Evolutionary conservation across 768 basidiomycete species (phyloP).

Genomic region (Paxillus involutus): DNA sequence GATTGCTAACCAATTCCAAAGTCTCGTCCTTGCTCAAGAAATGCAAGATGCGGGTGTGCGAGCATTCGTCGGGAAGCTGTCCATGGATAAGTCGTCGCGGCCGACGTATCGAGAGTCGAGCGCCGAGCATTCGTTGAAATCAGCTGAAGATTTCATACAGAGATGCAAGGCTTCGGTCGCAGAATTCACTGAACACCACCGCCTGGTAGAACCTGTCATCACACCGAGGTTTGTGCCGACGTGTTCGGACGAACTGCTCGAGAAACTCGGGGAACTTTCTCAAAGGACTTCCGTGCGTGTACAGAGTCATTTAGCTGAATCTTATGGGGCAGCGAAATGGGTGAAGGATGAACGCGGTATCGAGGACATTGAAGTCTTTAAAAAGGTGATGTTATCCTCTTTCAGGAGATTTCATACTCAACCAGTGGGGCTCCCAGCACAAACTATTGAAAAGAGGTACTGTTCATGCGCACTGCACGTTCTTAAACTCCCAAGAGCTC

Average conservation of each 20-base stretch:
- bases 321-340: constrained; percentile 72
- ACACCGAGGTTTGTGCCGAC: constrained; percentile 92
- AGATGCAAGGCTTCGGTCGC: constrained; percentile 43
- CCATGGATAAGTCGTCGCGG: constrained; percentile 80
- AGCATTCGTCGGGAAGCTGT: constrained; percentile 86
- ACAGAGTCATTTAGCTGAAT: constrained; percentile 85
- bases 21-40: constrained; percentile 72
- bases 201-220: constrained; percentile 76
- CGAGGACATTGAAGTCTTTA: constrained; percentile 77
- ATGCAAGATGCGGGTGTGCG: constrained; percentile 75
- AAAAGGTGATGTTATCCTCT: constrained; percentile 43
- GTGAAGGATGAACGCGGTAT: constrained; percentile 58
- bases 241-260: constrained; percentile 71
- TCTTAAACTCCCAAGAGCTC: constrained; percentile 55
- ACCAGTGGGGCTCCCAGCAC: constrained; percentile 37
- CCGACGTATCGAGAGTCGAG: constrained; percentile 71
- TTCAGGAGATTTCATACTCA: constrained; percentile 7
- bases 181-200: constrained; percentile 41
- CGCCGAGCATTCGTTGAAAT: constrained; percentile 43
- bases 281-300: constrained; percentile 46
- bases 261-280: constrained; percentile 59
- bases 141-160: constrained; percentile 58
- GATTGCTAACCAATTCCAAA: constrained; percentile 25
- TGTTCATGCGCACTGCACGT: constrained; percentile 89
- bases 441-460: constrained; percentile 62